Percentiles rank a stretch among this genome's conserved stretches.
These are phyloP conservation scores for Erigeron canadensis DNA, from an alignment of 129 eudicot genomes.

Conservation along the genomic window DNA sequence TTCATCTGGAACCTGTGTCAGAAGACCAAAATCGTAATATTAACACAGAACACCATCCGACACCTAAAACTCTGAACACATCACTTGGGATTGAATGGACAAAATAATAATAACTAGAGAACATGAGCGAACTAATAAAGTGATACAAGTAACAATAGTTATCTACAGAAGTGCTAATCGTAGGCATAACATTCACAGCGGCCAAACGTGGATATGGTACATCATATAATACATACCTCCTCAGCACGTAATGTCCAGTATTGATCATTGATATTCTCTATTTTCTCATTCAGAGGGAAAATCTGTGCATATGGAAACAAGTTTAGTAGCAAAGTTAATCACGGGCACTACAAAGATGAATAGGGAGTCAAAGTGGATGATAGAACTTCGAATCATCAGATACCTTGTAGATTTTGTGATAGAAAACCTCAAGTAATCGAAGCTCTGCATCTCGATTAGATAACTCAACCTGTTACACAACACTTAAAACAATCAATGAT, in stretches of 20 bases:
- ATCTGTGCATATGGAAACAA: slow-evolving; percentile 46
- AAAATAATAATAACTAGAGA: neutral
- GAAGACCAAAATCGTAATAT: slow-evolving; percentile 12
- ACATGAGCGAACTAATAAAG: neutral
- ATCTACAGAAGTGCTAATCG: neutral
- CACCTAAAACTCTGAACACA: slow-evolving; percentile 10
- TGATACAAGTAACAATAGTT: neutral
- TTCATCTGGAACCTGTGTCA: slow-evolving; percentile 76
- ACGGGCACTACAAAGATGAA: neutral
- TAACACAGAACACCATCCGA: slow-evolving; percentile 20
- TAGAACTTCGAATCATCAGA: slow-evolving; percentile 13
- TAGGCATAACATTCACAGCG: slow-evolving; percentile 18
- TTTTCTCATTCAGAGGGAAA: slow-evolving; percentile 66
- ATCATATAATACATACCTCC: slow-evolving; percentile 53
- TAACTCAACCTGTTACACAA: slow-evolving; percentile 57
- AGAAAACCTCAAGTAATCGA: slow-evolving; percentile 79
- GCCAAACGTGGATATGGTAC: neutral
- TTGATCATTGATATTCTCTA: slow-evolving; percentile 78
- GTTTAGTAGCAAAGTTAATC: slow-evolving; percentile 8
- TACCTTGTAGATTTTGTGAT: slow-evolving; percentile 87
- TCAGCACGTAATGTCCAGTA: slow-evolving; percentile 95
- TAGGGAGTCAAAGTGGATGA: neutral
- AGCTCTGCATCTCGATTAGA: slow-evolving; percentile 79
- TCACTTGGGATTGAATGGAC: neutral
- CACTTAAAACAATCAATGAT: neutral